phyloP scores from a whole-genome alignment of 2,329 filamentous ascomycete species.

The Cladosporium sphaerospermum region DNA sequence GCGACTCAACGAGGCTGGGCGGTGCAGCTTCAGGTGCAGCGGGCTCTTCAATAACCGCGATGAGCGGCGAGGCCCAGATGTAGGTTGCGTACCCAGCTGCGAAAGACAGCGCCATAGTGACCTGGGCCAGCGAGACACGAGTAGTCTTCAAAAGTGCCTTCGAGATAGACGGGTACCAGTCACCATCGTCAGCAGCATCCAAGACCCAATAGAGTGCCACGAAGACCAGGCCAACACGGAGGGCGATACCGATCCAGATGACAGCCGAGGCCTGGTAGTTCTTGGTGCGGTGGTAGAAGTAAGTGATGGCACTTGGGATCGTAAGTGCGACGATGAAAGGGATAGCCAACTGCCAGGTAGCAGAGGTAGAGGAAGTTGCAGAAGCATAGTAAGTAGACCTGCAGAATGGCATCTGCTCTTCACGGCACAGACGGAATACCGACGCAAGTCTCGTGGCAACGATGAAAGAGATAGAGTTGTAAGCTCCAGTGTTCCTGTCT shows the following conservation, averaged over 20 bases:
- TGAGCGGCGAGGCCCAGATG: conserved; percentile 75
- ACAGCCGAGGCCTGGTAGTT: conserved; percentile 84
- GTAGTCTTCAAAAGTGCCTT: conserved; percentile 62
- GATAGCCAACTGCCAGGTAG: conserved; percentile 78
- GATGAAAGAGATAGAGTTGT: conserved; percentile 80
- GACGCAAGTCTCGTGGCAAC: conserved; percentile 73
- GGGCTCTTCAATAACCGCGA: conserved; percentile 55
- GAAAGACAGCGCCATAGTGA: conserved; percentile 71
- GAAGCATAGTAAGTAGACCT: conserved; percentile 94
- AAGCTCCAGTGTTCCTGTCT: conserved; percentile 70
- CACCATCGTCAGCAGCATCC: conserved; percentile 78
- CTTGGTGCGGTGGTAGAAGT: conserved; percentile 72
- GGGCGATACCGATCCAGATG: conserved; percentile 73
- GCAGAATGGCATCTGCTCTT: conserved; percentile 98
- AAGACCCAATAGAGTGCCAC: conserved; percentile 80
- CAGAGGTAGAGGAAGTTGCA: conserved; percentile 82
- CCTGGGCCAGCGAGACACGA: conserved; percentile 72
- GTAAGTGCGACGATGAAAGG: conserved; percentile 67
- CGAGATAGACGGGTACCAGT: conserved; percentile 64
- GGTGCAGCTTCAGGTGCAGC: conserved; percentile 20
- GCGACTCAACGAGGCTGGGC: conserved; percentile 21
- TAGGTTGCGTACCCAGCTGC: conserved; percentile 81
- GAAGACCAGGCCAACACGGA: conserved; percentile 69
- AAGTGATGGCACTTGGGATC: conserved; percentile 69
- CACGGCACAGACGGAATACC: conserved; percentile 84